These are phyloP conservation scores for Termitomyces sp. DNA, from an alignment of 768 basidiomycete genomes.

Conservation along the genomic window DNA sequence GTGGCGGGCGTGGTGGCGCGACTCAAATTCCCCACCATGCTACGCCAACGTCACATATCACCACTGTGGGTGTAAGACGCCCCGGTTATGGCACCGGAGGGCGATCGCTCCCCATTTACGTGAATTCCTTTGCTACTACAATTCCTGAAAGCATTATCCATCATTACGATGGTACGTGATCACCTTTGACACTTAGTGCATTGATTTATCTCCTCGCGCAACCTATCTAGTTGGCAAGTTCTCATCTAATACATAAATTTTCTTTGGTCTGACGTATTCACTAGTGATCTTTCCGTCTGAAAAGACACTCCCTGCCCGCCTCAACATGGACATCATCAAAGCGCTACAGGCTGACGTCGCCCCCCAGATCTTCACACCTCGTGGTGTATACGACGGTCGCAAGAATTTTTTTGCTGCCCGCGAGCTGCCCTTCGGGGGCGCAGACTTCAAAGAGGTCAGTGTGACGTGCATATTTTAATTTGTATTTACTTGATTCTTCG, in stretches of 20 bases:
- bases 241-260: too few species aligned
- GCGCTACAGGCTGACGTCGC: conserved; percentile 53
- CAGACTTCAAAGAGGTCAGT: conserved; percentile 46
- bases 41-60: conserved; percentile 30
- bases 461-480: background rate
- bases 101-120: conserved; percentile 28
- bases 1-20: conserved; percentile 29
- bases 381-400: conserved; percentile 71
- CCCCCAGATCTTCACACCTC: conserved; percentile 66
- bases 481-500: conserved; percentile 6
- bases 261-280: background rate
- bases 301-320: conserved; percentile 56
- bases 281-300: conserved; percentile 64
- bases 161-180: conserved; percentile 70
- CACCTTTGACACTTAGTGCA: background rate
- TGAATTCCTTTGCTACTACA: conserved; percentile 61
- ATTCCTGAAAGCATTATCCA: conserved; percentile 62
- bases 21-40: conserved; percentile 23
- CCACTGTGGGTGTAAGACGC: conserved; percentile 64
- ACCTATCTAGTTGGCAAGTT: background rate
- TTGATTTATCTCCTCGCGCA: background rate
- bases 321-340: conserved; percentile 69
- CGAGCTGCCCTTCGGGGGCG: conserved; percentile 53
- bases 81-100: conserved; percentile 60
- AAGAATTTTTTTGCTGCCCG: conserved; percentile 68